These are phyloP conservation scores for Colletotrichum eleusines DNA, from an alignment of 2,329 filamentous ascomycete species.

Conservation along the genomic window DNA sequence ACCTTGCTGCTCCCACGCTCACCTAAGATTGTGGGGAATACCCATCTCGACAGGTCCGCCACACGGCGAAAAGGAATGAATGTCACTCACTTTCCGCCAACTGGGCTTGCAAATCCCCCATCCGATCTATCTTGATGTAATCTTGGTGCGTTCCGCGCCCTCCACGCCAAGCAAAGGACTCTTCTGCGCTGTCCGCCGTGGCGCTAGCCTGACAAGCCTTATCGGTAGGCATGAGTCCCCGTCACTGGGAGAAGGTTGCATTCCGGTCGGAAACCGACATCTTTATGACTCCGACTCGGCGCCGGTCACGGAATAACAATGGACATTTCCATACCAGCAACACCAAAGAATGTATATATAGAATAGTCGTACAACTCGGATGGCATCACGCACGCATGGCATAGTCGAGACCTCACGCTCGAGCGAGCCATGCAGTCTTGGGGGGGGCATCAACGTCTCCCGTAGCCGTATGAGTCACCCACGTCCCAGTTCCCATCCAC, in stretches of 20 bases:
- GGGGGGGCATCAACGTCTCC: neutral
- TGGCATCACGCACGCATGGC: neutral
- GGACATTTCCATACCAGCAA: neutral
- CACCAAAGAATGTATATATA: no score
- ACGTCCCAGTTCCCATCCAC: slow-evolving; percentile 62
- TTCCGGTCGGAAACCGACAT: no score
- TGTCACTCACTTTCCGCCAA: neutral
- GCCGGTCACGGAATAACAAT: neutral
- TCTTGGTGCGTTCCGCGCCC: neutral
- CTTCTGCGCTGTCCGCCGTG: no score
- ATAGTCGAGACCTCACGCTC: neutral
- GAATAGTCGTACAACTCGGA: neutral
- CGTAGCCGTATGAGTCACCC: slow-evolving; percentile 41
- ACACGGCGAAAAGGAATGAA: no score
- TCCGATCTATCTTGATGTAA: neutral
- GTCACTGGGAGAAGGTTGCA: neutral
- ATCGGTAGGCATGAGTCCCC: no score
- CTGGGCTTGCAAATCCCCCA: neutral
- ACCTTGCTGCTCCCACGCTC: neutral
- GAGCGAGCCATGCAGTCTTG: neutral
- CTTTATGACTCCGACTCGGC: no score
- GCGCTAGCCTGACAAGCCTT: neutral
- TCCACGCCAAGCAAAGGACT: neutral
- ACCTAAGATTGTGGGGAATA: neutral
- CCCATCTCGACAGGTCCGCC: neutral